phyloP scores from a whole-genome alignment of 2,329 filamentous ascomycete genomes.

The Xylaria sp. region DNA sequence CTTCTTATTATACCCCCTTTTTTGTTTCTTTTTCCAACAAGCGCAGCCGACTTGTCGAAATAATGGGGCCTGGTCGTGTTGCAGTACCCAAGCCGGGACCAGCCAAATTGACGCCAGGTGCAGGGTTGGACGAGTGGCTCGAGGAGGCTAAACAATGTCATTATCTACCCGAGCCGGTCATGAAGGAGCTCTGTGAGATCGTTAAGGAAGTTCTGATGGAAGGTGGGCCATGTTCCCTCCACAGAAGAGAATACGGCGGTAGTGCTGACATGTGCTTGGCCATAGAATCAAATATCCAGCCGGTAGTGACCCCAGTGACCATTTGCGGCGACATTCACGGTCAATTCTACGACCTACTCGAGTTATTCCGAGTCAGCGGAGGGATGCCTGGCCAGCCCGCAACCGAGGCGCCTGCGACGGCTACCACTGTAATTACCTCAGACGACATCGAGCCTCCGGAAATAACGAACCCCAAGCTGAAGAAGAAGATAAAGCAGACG shows the following conservation, averaged over 20 bases:
- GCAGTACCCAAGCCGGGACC: conserved; percentile 89
- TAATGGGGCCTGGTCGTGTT: conserved; percentile 43
- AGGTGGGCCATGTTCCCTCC: conserved; percentile 63
- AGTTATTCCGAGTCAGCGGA: conserved; percentile 95
- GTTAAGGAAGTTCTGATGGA: conserved; percentile 99
- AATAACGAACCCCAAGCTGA: conserved; percentile 87
- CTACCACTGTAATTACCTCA: conserved; percentile 82
- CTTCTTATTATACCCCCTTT: neutral
- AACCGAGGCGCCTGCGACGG: conserved; percentile 73
- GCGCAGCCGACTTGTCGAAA: conserved; percentile 4
- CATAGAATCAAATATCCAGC: conserved; percentile 96
- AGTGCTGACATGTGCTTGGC: conserved; percentile 14
- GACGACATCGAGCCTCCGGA: conserved; percentile 91
- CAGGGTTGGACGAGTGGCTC: conserved; percentile 94
- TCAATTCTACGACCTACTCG: conserved; percentile 97
- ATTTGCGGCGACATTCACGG: conserved; percentile 98
- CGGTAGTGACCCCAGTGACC: conserved; percentile 95
- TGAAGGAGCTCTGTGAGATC: conserved; percentile 99
- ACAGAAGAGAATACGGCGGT: neutral
- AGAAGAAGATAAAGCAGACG: conserved; percentile 81
- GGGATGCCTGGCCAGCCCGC: conserved; percentile 91
- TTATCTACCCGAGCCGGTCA: conserved; percentile 92
- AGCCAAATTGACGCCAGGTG: conserved; percentile 82
- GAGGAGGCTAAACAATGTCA: conserved; percentile 97
- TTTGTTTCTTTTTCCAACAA: conserved; percentile 12